Conservation (phyloP, 163 green algal species). For the Botryococcus braunii region DNA sequence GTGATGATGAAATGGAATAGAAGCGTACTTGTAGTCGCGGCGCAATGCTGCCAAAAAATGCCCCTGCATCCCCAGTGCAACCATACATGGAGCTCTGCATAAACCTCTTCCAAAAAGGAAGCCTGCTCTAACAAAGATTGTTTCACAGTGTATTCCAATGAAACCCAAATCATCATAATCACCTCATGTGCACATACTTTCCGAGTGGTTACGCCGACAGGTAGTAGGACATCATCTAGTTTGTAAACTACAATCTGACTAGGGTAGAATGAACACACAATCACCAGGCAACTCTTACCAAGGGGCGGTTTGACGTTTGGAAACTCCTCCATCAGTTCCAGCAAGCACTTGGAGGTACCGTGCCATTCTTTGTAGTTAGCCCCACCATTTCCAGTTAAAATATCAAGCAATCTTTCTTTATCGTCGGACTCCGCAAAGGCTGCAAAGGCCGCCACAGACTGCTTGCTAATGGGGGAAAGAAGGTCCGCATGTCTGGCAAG, state of each 20-base stretch:
- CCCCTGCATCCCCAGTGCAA: constrained; percentile 14
- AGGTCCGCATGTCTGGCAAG: constrained; percentile 83
- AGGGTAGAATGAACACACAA: too few relatives aligned
- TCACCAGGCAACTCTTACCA: too few relatives aligned
- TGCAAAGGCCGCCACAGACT: constrained; percentile 64
- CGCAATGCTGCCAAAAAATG: constrained; percentile 29
- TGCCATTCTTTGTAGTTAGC: constrained; percentile 53
- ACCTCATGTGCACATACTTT: too few relatives aligned
- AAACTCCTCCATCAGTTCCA: constrained; percentile 78
- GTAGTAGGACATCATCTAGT: too few relatives aligned
- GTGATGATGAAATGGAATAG: constrained; percentile 85
- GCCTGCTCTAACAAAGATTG: too few relatives aligned
- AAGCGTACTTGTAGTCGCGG: constrained; percentile 73
- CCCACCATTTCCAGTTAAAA: constrained; percentile 63
- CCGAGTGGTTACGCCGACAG: too few relatives aligned
- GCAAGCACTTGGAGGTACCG: constrained; percentile 30
- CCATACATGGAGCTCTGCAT: too few relatives aligned
- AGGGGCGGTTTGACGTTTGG: constrained; percentile 58
- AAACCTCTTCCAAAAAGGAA: too few relatives aligned
- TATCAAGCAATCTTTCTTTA: constrained; percentile 39
- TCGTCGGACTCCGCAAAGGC: constrained; percentile 45
- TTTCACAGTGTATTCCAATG: too few relatives aligned
- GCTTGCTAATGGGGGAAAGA: constrained; percentile 53
- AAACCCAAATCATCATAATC: too few relatives aligned
- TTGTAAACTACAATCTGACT: too few relatives aligned